These are phyloP conservation scores for Verticillium albo-atrum DNA, from an alignment of 2,329 filamentous ascomycete species.

Conservation along the genomic window DNA sequence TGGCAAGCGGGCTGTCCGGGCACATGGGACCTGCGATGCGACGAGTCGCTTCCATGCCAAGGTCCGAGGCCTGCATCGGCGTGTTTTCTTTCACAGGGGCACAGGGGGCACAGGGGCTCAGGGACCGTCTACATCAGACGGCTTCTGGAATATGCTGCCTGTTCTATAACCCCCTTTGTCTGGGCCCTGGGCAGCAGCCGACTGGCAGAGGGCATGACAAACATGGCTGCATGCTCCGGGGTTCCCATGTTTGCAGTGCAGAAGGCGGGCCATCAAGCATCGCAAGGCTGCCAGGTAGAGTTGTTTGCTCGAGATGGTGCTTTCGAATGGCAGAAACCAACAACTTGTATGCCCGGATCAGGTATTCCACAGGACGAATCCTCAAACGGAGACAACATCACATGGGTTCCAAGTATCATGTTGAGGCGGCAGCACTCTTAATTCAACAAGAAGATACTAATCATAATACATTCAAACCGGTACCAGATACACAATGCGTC, in stretches of 20 bases:
- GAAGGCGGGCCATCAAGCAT: background rate
- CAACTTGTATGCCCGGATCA: background rate
- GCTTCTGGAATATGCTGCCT: background rate
- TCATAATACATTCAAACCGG: background rate
- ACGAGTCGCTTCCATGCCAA: background rate
- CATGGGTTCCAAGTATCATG: background rate
- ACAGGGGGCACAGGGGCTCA: background rate
- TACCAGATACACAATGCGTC: background rate
- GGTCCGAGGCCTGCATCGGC: background rate
- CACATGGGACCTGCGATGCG: background rate
- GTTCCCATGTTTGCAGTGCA: background rate
- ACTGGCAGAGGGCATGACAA: background rate
- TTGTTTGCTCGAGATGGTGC: background rate
- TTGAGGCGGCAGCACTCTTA: background rate
- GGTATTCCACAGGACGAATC: no score
- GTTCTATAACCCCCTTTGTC: background rate
- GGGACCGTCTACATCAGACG: background rate
- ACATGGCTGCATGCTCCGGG: background rate
- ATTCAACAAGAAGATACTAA: conserved; percentile 1
- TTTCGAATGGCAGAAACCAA: background rate
- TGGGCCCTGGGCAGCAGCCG: background rate
- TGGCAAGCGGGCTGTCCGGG: background rate
- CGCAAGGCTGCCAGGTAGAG: background rate
- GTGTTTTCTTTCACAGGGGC: background rate
- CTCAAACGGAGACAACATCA: background rate